These are phyloP conservation scores for Trichosporon sp. DNA, from an alignment of 1,284 basidiomycete genomes.

Conservation along the genomic window DNA sequence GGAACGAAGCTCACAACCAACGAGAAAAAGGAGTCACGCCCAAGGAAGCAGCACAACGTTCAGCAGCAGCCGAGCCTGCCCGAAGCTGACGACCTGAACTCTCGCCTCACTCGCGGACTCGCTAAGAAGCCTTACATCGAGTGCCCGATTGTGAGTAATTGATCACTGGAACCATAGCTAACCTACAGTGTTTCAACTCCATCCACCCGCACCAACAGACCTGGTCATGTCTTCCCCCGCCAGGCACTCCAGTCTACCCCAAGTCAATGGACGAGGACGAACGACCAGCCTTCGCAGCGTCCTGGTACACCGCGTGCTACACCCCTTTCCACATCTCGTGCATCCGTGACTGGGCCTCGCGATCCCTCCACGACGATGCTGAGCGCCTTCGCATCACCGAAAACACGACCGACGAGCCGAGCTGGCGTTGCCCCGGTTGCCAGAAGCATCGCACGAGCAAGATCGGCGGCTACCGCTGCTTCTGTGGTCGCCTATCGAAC, in stretches of 20 bases:
- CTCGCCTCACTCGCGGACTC: slow-evolving; percentile 50
- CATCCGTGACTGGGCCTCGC: slow-evolving; percentile 78
- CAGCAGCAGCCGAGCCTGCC: slow-evolving; percentile 12
- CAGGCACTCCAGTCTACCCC: slow-evolving; percentile 31
- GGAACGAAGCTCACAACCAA: slow-evolving; percentile 31
- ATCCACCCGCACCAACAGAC: slow-evolving; percentile 52
- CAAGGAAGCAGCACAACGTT: slow-evolving; percentile 31
- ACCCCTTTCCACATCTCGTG: slow-evolving; percentile 56
- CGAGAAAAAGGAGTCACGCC: slow-evolving; percentile 21
- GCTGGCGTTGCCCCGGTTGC: slow-evolving; percentile 85
- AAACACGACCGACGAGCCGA: slow-evolving; percentile 57
- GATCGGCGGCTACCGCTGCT: slow-evolving; percentile 76
- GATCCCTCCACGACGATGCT: slow-evolving; percentile 66
- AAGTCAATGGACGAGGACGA: slow-evolving; percentile 33
- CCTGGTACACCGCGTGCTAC: slow-evolving; percentile 57
- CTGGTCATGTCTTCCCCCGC: slow-evolving; percentile 54
- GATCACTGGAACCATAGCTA: background rate
- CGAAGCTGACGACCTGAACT: slow-evolving; percentile 54
- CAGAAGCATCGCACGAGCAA: slow-evolving; percentile 70
- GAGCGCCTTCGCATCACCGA: slow-evolving; percentile 36
- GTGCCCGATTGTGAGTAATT: slow-evolving; percentile 53
- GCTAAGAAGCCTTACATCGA: slow-evolving; percentile 50
- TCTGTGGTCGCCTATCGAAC: slow-evolving; percentile 74
- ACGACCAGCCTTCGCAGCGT: slow-evolving; percentile 65
- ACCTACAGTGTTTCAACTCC: slow-evolving; percentile 52